Percentiles rank a stretch among this genome's conserved stretches.
These are phyloP conservation scores for Trypethelium eluteriae DNA, from an alignment of 495 filamentous ascomycete genomes.

Conservation along the genomic window DNA sequence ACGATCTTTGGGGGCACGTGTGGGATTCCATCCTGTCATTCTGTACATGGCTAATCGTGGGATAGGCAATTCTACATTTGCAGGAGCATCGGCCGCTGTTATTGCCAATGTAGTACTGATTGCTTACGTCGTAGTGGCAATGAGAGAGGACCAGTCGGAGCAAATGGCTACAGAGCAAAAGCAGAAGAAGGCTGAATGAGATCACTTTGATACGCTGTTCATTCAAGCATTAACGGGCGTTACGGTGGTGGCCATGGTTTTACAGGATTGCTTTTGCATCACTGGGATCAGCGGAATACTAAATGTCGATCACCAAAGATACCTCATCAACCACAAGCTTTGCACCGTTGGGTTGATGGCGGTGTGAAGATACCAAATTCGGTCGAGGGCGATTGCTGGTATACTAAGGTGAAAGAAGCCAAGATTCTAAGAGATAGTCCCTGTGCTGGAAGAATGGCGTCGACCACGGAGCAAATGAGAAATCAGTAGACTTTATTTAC, in stretches of 20 bases:
- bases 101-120: constrained; percentile 88
- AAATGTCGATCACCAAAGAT: not conserved
- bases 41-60: constrained; percentile 1
- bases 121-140: constrained; percentile 83
- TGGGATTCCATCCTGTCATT: not conserved
- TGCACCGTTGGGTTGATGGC: not conserved
- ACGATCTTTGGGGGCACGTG: constrained; percentile 63
- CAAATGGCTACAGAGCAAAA: constrained; percentile 50
- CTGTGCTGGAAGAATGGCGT: too few relatives aligned
- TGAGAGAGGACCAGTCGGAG: constrained; percentile 76
- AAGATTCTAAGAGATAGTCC: not conserved
- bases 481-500: too few relatives aligned
- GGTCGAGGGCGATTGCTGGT: too few relatives aligned
- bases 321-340: not conserved
- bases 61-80: constrained; percentile 76
- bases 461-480: too few relatives aligned
- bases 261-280: not conserved
- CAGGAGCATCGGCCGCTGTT: constrained; percentile 75
- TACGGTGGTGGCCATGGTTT: not conserved
- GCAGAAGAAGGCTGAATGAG: constrained; percentile 54
- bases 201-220: not conserved
- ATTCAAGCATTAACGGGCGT: not conserved
- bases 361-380: not conserved
- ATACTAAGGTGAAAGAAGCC: not conserved
- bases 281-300: not conserved